Percentiles rank a stretch among this genome's conserved stretches.
phyloP scores from a whole-genome alignment of 1,139 yeast species.

The Keqinozyma sinolaborantium region DNA sequence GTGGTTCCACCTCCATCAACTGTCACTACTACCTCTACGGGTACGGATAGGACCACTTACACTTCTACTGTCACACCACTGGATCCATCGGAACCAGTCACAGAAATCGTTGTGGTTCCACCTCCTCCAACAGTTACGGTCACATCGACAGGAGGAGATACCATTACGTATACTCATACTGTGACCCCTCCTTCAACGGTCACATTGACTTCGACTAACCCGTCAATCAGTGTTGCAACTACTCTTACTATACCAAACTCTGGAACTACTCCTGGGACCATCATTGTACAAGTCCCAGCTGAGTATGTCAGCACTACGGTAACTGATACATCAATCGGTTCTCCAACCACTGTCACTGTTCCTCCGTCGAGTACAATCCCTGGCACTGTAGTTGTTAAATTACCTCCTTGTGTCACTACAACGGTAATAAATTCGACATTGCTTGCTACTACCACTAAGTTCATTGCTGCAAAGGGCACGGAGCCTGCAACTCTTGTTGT shows the following conservation, averaged over 20 bases:
- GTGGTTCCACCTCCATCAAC: neutral
- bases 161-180: conserved; percentile 2
- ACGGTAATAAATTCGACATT: too few species aligned
- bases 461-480: too few species aligned
- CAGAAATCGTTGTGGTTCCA: neutral
- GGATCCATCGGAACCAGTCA: conserved; percentile 5
- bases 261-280: conserved; percentile 5
- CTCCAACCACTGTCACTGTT: neutral
- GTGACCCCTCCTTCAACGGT: conserved; percentile 4
- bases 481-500: too few species aligned
- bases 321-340: too few species aligned
- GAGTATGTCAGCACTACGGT: too few species aligned
- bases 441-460: too few species aligned
- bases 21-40: neutral
- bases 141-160: conserved; percentile 4
- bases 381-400: too few species aligned
- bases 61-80: too few species aligned
- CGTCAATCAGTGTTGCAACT: conserved; percentile 1
- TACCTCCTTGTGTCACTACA: too few species aligned
- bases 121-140: conserved; percentile 1
- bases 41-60: too few species aligned
- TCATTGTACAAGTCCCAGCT: neutral
- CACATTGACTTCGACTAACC: conserved; percentile 3
- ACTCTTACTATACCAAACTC: neutral
- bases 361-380: too few species aligned